phyloP scores from a whole-genome alignment of 2,329 filamentous ascomycete genomes.

The Aspergillus tamarii region DNA sequence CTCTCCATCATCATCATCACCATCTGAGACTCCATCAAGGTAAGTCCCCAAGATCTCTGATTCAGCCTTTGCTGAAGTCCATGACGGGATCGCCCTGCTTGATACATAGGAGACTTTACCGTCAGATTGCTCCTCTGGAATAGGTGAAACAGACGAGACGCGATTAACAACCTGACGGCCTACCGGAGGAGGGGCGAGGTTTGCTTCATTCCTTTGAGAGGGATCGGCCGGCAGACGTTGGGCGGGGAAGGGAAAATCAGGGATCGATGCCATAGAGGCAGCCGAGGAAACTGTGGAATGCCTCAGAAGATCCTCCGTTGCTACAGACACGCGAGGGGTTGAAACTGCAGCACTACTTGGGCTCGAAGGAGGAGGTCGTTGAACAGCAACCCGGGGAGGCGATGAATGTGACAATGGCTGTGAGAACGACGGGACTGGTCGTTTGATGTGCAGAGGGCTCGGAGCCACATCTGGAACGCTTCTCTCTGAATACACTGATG shows the following conservation, averaged over 20 bases:
- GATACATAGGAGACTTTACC: slow-evolving; percentile 67
- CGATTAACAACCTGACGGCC: slow-evolving; percentile 55
- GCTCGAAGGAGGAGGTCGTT: slow-evolving; percentile 22
- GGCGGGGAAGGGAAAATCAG: slow-evolving; percentile 29
- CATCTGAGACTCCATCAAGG: slow-evolving; percentile 33
- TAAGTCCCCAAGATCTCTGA: slow-evolving; percentile 50
- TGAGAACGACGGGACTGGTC: slow-evolving; percentile 32
- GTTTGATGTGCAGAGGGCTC: slow-evolving; percentile 26
- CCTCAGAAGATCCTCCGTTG: slow-evolving; percentile 33
- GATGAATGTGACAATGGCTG: slow-evolving; percentile 28
- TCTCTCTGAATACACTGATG: slow-evolving; percentile 40
- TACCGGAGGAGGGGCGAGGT: slow-evolving; percentile 33
- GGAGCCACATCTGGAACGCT: slow-evolving; percentile 30
- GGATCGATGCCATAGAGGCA: slow-evolving; percentile 32
- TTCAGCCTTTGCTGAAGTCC: slow-evolving; percentile 56
- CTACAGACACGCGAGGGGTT: slow-evolving; percentile 30
- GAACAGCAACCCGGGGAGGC: slow-evolving; percentile 21
- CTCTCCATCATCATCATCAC: slow-evolving; percentile 24
- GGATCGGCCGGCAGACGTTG: slow-evolving; percentile 26
- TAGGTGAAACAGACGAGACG: slow-evolving; percentile 72
- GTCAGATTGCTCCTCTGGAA: slow-evolving; percentile 69
- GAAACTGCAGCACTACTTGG: slow-evolving; percentile 27
- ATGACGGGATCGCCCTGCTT: slow-evolving; percentile 72
- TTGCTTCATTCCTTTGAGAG: slow-evolving; percentile 30
- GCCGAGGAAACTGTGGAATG: slow-evolving; percentile 31